phyloP scores from a whole-genome alignment of 805 yeast genomes.

The Candida methanosorbosa region DNA sequence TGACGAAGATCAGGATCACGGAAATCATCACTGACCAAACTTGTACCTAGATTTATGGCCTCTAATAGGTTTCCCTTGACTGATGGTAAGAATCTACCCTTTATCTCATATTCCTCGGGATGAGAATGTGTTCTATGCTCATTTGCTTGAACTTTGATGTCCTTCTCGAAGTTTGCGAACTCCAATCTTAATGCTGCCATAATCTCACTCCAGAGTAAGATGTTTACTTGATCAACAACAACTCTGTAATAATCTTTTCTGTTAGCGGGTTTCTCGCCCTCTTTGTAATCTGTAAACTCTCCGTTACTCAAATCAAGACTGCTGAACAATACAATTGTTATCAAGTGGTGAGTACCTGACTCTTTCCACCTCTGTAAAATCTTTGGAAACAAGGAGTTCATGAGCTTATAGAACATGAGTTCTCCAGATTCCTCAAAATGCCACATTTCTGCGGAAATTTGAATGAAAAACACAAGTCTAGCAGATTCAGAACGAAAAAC shows the following conservation, averaged over 20 bases:
- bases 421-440: conserved; percentile 96
- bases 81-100: conserved; percentile 71
- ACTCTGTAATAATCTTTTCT: conserved; percentile 81
- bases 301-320: conserved; percentile 47
- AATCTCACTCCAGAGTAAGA: conserved; percentile 82
- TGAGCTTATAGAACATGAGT: conserved; percentile 83
- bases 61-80: conserved; percentile 86
- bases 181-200: conserved; percentile 83
- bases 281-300: conserved; percentile 32
- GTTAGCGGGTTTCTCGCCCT: conserved; percentile 58
- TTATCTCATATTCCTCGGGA: conserved; percentile 30
- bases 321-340: conserved; percentile 83
- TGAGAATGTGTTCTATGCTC: conserved; percentile 24
- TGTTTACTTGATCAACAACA: conserved; percentile 90
- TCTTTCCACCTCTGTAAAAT: conserved; percentile 84
- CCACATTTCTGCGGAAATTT: conserved; percentile 95
- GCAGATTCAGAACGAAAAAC: conserved; percentile 92
- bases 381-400: conserved; percentile 86
- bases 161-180: conserved; percentile 73
- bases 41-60: conserved; percentile 76
- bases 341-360: conserved; percentile 80
- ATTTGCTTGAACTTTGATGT: conserved; percentile 45
- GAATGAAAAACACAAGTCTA: conserved; percentile 71
- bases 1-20: conserved; percentile 81
- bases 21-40: conserved; percentile 68